Base-by-base conservation (phyloP, 768 basidiomycete genomes). In the Phanerochaete sordida region DNA sequence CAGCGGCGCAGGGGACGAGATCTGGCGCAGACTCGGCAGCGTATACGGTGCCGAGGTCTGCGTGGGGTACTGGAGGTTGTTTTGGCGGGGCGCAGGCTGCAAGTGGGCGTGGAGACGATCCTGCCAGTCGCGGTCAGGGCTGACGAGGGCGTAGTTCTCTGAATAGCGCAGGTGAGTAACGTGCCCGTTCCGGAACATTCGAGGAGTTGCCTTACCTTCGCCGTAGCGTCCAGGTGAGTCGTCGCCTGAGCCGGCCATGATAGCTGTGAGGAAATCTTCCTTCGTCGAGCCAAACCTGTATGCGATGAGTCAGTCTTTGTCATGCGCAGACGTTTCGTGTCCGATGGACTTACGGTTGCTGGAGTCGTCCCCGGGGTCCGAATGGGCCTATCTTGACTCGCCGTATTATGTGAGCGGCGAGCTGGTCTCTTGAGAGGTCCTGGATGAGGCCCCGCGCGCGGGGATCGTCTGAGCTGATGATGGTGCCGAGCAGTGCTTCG, bases 401-500 rank as follows among this genome's bases (percentile, higher is more conserved):
- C n/a, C 67, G 69, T n/a, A 74, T 72, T 31, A 79, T 74, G 50
- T 78, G 74, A 9, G 66, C 66, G 0, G 78, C 75, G n/a, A 78
- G 68, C 26, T 72, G 62, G 58, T 78, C 74, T 26, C 65, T 63
- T 11, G 72, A 67, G 37, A 75, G 67, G 60, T 72, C 72, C 12
- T 65, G 62, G 9, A 80, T 62, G 21, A 80, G 64, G 33, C 69
- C 62, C 19, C 72, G 69, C 1, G 79, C 78, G 6, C 79, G 69
- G 13, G 72, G 70, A 59, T 79, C 78, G 33, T 74, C 68, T 13
- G 75, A 74, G 23, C 70, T 67, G 30, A 78, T 70, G 30, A 79
- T 71, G 11, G 74, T 73, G 23, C 78, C 78, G 21, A 80, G 66
- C 21, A 79, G 68, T 1, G 77, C 76, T 63, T 80, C 78, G 56